Percentiles rank a stretch among this genome's conserved stretches.
These are phyloP conservation scores for Rosa multiflora DNA, from an alignment of 306 rosid species.

Conservation along the genomic window DNA sequence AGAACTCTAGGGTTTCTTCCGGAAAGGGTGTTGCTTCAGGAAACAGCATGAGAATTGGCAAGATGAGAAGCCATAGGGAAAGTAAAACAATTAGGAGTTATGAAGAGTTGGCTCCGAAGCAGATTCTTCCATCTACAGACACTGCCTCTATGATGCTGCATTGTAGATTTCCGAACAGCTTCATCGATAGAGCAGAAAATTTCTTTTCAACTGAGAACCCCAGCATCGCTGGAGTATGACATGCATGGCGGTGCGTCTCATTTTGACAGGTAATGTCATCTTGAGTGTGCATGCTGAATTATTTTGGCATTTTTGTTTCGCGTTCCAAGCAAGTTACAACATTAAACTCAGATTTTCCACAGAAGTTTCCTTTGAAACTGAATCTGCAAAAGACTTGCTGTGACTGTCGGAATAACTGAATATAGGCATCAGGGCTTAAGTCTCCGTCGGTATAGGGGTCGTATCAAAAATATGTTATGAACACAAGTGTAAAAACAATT, in stretches of 20 bases:
- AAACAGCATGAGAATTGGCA: conserved; percentile 54
- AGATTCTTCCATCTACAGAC: conserved; percentile 41
- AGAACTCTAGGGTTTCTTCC: conserved; percentile 40
- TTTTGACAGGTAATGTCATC: background rate
- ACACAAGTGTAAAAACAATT: background rate
- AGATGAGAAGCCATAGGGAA: conserved; percentile 65
- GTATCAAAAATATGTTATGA: background rate
- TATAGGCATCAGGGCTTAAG: background rate
- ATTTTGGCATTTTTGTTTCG: background rate
- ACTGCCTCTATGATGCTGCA: conserved; percentile 61
- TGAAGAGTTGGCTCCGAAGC: conserved; percentile 65
- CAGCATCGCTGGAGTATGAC: conserved; percentile 33
- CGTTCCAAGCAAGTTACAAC: background rate
- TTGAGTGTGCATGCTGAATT: background rate
- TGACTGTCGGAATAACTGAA: background rate
- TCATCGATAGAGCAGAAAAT: conserved; percentile 71
- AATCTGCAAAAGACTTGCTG: conserved; percentile 1
- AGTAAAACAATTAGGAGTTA: conserved; percentile 46
- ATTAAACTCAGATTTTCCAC: background rate
- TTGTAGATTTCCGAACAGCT: conserved; percentile 72
- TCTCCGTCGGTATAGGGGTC: background rate
- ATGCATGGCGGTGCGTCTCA: background rate
- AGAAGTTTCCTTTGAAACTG: background rate
- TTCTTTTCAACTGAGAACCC: conserved; percentile 63
- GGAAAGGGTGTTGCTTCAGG: conserved; percentile 55